These are phyloP conservation scores for Malus sieversii DNA, from an alignment of 306 rosid species.

Conservation along the genomic window DNA sequence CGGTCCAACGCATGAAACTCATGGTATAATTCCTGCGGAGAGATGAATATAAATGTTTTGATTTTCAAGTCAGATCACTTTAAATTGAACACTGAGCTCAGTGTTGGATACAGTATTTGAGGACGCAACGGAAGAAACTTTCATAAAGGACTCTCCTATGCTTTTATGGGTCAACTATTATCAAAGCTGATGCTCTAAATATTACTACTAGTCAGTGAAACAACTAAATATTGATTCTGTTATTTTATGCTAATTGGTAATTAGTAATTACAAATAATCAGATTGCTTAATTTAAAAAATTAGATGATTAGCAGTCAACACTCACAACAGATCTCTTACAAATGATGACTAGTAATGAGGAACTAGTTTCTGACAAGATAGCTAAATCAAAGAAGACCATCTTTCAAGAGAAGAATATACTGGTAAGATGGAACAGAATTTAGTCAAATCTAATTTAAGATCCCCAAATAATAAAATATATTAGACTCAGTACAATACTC, in stretches of 20 bases:
- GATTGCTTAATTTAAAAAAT: background rate
- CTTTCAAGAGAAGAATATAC: background rate
- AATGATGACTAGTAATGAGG: background rate
- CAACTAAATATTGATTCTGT: background rate
- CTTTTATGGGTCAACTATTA: background rate
- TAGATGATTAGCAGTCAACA: background rate
- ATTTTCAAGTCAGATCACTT: background rate
- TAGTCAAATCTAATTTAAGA: background rate
- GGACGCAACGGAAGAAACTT: background rate
- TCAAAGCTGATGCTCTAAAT: background rate
- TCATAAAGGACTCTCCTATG: background rate
- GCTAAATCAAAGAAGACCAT: background rate
- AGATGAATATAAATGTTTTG: constrained; percentile 1
- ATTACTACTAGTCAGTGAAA: background rate
- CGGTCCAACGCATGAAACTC: constrained; percentile 72
- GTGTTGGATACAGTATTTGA: background rate
- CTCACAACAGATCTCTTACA: background rate
- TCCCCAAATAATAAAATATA: background rate
- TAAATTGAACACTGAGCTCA: background rate
- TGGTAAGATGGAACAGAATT: background rate
- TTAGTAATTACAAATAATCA: background rate
- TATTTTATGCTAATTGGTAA: background rate
- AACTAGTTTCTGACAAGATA: background rate
- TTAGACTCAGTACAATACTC: background rate
- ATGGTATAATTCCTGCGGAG: constrained; percentile 72